Evolutionary conservation across 164 flowering plant genomes (phyloP).

Genomic region (Stephania japonica): DNA sequence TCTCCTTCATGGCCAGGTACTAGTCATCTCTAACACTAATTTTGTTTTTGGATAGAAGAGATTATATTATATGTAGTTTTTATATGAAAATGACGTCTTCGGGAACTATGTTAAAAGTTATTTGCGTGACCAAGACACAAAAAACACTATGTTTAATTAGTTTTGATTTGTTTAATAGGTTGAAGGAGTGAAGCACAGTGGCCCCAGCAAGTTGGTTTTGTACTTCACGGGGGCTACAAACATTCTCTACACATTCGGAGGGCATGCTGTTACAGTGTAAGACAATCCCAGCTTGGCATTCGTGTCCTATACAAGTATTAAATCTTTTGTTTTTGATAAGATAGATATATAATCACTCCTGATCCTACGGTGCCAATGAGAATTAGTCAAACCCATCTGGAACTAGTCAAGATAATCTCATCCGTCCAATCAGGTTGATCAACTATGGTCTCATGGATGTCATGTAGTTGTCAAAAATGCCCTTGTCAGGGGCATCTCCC

Average conservation of each 20-base stretch:
- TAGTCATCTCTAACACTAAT: not conserved
- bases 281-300: slow-evolving; percentile 27
- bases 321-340: not conserved
- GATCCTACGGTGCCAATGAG: not conserved
- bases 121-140: not conserved
- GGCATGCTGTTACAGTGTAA: slow-evolving; percentile 99
- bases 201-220: slow-evolving; percentile 82
- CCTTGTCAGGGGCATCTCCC: slow-evolving; percentile 4
- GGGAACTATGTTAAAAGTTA: not conserved
- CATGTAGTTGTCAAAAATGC: not conserved
- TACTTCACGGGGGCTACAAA: slow-evolving; percentile 99
- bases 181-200: slow-evolving; percentile 87
- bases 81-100: not conserved
- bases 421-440: no score
- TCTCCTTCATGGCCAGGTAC: slow-evolving; percentile 90
- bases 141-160: not conserved
- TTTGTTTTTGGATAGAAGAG: not conserved
- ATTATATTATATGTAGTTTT: no score
- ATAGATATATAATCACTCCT: no score
- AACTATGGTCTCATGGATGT: not conserved
- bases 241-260: slow-evolving; percentile 99
- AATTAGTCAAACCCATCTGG: no score
- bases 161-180: slow-evolving; percentile 32
- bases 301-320: slow-evolving; percentile 18
- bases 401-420: no score